Percentiles rank a stretch among this genome's conserved stretches.
Evolutionary conservation across 1,284 basidiomycete species (phyloP).

Genomic region (Leccinum ambiguum): DNA sequence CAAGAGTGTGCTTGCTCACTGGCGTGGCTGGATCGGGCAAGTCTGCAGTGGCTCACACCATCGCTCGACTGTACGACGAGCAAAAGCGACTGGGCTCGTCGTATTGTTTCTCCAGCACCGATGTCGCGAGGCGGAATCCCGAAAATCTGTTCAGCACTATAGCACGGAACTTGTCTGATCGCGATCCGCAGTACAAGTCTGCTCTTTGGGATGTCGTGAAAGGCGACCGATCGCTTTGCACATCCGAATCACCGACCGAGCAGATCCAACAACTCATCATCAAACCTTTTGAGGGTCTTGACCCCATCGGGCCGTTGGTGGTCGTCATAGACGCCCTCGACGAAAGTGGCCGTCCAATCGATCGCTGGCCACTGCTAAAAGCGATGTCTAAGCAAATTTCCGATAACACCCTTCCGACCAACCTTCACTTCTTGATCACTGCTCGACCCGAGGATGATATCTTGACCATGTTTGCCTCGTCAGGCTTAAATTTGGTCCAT

Average conservation of each 20-base stretch:
- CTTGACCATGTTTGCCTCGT: neutral
- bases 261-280: neutral
- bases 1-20: too few species aligned
- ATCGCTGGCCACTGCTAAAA: neutral
- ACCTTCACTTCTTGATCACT: neutral
- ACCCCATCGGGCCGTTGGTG: neutral
- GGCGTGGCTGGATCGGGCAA: too few species aligned
- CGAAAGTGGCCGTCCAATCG: neutral
- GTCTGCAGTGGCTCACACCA: too few species aligned
- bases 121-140: neutral
- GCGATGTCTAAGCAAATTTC: neutral
- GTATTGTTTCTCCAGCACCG: neutral
- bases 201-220: neutral
- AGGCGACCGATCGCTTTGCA: neutral
- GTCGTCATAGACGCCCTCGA: neutral
- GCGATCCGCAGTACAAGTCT: neutral
- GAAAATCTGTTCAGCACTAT: neutral
- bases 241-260: neutral
- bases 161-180: neutral
- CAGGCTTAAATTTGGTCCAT: neutral
- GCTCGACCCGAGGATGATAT: neutral
- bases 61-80: too few species aligned
- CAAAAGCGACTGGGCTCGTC: neutral
- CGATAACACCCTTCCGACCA: neutral
- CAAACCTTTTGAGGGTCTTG: neutral